Evolutionary conservation across 2,329 filamentous ascomycete genomes (phyloP).

Genomic region (Ophiostoma himal-ulmi): DNA sequence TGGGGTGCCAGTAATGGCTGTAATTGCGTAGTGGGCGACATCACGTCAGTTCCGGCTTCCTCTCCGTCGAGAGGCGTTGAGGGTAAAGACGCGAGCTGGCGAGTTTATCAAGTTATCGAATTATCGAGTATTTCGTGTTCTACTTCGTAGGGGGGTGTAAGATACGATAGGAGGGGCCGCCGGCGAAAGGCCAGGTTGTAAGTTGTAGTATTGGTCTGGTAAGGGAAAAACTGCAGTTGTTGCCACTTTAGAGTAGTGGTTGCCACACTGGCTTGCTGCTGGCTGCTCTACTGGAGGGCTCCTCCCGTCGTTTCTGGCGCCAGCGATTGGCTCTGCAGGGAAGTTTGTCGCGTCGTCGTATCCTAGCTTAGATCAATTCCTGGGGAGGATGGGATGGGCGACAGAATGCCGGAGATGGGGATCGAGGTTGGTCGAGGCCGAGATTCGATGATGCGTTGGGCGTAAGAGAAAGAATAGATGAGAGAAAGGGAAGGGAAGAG

Average conservation of each 20-base stretch:
- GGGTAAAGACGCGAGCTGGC: not conserved
- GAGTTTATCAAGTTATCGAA: not conserved
- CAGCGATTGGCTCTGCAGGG: slow-evolving; percentile 19
- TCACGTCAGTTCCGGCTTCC: slow-evolving; percentile 17
- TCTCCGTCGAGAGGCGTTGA: slow-evolving; percentile 8
- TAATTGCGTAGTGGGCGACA: slow-evolving; percentile 22
- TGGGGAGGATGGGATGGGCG: not conserved
- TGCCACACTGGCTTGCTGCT: slow-evolving; percentile 14
- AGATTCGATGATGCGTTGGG: not conserved
- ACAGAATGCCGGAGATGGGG: not conserved
- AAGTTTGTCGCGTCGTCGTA: slow-evolving; percentile 25
- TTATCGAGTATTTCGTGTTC: not conserved
- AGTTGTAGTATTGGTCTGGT: not conserved
- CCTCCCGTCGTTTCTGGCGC: slow-evolving; percentile 17
- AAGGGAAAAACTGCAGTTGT: not conserved
- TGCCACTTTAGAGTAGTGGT: not conserved
- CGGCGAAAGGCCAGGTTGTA: slow-evolving; percentile 19
- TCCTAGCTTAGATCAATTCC: slow-evolving; percentile 8
- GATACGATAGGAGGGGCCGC: slow-evolving; percentile 11
- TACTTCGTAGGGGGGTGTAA: not conserved
- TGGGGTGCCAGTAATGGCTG: slow-evolving; percentile 20
- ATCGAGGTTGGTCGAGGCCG: not conserved
- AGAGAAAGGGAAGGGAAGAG: not conserved
- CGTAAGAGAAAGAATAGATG: not conserved
- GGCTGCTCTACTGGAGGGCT: not conserved